A percentile compares a stretch with the other conserved stretches of the same genome.
Evolutionary conservation across 495 filamentous ascomycete species (phyloP).

Genomic region (Cercophora sp.): DNA sequence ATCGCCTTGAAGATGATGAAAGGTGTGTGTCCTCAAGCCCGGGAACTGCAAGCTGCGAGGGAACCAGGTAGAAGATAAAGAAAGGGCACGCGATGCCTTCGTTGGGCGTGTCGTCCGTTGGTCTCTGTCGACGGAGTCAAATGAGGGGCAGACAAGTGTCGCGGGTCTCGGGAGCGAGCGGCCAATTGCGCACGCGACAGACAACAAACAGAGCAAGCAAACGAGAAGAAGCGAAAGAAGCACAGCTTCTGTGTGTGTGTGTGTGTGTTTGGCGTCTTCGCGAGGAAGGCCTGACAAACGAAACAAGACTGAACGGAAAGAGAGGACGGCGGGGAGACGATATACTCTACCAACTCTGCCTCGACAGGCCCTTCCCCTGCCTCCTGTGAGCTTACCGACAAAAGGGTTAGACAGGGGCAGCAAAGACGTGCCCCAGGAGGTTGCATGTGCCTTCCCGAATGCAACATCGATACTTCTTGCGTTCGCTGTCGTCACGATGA

Average conservation of each 20-base stretch:
- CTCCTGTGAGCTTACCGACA: not conserved
- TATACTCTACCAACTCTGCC: not conserved
- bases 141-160: slow-evolving; percentile 8
- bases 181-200: not conserved
- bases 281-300: slow-evolving; percentile 3
- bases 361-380: not conserved
- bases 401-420: too few species aligned
- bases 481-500: not conserved
- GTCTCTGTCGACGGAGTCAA: not conserved
- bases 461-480: not conserved
- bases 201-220: slow-evolving; percentile 2
- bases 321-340: not conserved
- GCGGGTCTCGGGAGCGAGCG: not conserved
- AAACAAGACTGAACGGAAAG: not conserved
- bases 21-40: not conserved
- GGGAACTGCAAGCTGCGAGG: not conserved
- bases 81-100: not conserved
- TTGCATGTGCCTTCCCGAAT: not conserved
- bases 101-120: not conserved
- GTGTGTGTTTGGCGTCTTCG: not conserved
- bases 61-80: not conserved
- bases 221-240: slow-evolving; percentile 13
- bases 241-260: slow-evolving; percentile 13
- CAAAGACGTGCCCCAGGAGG: too few species aligned
- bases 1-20: not conserved